Percentiles rank a stretch among this genome's conserved stretches.
These are phyloP conservation scores for Scedosporium minutisporum DNA, from an alignment of 2,329 filamentous ascomycete species.

Conservation along the genomic window DNA sequence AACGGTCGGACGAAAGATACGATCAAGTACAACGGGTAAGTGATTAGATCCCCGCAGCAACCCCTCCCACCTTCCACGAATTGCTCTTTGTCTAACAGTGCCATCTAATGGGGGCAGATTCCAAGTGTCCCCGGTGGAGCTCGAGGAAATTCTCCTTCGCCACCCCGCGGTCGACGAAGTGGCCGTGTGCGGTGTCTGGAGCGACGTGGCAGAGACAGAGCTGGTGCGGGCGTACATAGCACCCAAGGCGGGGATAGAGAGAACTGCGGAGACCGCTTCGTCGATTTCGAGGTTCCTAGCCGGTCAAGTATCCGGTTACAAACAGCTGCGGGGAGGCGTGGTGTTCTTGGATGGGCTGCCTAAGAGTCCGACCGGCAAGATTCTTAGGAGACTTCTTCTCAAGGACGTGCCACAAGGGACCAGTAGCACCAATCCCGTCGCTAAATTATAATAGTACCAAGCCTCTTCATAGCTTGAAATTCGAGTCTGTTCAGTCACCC, in stretches of 20 bases:
- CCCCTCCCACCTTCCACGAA: neutral
- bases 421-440: neutral
- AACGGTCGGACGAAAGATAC: slow-evolving; percentile 64
- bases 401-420: slow-evolving; percentile 11
- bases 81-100: slow-evolving; percentile 36
- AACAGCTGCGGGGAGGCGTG: slow-evolving; percentile 61
- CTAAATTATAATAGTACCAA: neutral
- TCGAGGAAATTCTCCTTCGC: slow-evolving; percentile 37
- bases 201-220: slow-evolving; percentile 24
- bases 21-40: slow-evolving; percentile 4
- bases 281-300: slow-evolving; percentile 17
- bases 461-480: no score
- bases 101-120: slow-evolving; percentile 36
- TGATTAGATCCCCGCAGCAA: no score
- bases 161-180: slow-evolving; percentile 41
- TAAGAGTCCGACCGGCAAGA: slow-evolving; percentile 50
- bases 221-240: slow-evolving; percentile 36
- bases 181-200: slow-evolving; percentile 50
- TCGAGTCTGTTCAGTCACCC: no score
- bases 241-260: slow-evolving; percentile 8
- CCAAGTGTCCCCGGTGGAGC: slow-evolving; percentile 58
- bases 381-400: slow-evolving; percentile 31
- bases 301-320: slow-evolving; percentile 38
- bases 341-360: slow-evolving; percentile 56
- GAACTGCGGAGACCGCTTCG: slow-evolving; percentile 14